phyloP scores from a whole-genome alignment of 352 stramenopile genomes.

The Globisporangium rhizosaccharum region DNA sequence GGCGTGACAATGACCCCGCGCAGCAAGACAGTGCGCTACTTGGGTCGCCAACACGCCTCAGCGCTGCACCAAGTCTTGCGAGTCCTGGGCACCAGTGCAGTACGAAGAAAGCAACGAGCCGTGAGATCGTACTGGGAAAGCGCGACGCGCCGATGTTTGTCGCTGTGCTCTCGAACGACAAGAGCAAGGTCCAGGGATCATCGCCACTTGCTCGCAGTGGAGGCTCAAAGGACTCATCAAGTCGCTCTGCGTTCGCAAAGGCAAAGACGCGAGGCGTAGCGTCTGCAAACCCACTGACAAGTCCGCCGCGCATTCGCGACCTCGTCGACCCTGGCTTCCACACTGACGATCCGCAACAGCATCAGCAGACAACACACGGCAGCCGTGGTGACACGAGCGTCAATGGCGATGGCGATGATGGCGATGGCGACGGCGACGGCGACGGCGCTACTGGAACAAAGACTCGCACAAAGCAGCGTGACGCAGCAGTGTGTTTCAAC shows the following conservation, averaged over 20 bases:
- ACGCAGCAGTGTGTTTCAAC: slow-evolving; percentile 79
- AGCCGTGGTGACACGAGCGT: neutral
- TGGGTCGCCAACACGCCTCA: neutral
- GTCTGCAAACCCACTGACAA: slow-evolving; percentile 15
- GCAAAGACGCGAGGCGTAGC: slow-evolving; percentile 10
- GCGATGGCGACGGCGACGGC: neutral
- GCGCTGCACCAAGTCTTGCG: too few relatives aligned
- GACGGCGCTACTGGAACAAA: neutral
- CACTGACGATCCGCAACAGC: slow-evolving; percentile 18
- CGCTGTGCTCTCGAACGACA: slow-evolving; percentile 36
- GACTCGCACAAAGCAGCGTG: neutral
- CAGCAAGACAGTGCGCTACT: neutral
- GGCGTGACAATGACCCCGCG: neutral
- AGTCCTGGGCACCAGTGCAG: neutral
- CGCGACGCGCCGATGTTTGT: slow-evolving; percentile 57
- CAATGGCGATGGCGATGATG: too few relatives aligned
- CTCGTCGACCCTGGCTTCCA: slow-evolving; percentile 69
- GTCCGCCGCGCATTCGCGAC: slow-evolving; percentile 62
- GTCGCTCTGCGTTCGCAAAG: slow-evolving; percentile 15
- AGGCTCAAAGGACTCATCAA: neutral
- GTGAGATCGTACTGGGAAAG: slow-evolving; percentile 64
- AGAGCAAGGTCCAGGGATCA: slow-evolving; percentile 1
- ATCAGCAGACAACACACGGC: neutral
- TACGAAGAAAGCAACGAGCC: slow-evolving; percentile 14
- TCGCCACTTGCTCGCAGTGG: neutral